Evolutionary conservation across 768 basidiomycete species (phyloP), one percentile per base, ranked within the genome.

Genomic region (Mycena pura): DNA sequence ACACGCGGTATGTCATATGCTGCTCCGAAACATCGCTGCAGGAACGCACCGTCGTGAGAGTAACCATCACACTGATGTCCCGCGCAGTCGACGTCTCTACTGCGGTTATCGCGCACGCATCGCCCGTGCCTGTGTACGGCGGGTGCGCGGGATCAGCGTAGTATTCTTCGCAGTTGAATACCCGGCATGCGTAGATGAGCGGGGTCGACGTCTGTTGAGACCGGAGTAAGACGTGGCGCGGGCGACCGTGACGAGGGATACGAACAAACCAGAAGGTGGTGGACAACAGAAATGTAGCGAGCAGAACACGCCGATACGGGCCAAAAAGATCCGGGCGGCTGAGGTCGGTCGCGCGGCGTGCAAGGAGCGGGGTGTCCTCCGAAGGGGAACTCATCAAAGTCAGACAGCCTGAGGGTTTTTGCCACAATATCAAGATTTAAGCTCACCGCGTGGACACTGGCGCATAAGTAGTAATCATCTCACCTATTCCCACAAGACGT

Each of bases 131-230:
- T n/a, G 44, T 38, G 22, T 61, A 60, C 39, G 64, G 64, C 19
- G 64, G 45, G 19, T 62, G 64, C 3, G 39, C 17, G 2, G 64
- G 64, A 24, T 52, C 45, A 6, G 28, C 31, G 50, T 65, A 65
- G 34, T 65, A 65, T 27, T 61, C 60, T 24, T 65, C 49, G 41
- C 64, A 65, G 40, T 54, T 58, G 45, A 65, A 65, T 22, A 65
- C 32, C 1, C 64, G 60, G 28, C 52, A 65, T n/a, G 51, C 55
- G 31, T 65, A 65, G 3, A 54, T 19, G 2, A 65, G 10, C 11
- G 64, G 60, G 1, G 64, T 65, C 1, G 60, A 34, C 11, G 64
- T 65, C 64, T 65, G n/a, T 2, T 9, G 9, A 4, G 11, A 22
- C n/a, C 3, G 15, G 14, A 32, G 0, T 15, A 19, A 44, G 14